Evolutionary conservation across 805 yeast species (phyloP).

Genomic region (Yarrowia yakushimensis): DNA sequence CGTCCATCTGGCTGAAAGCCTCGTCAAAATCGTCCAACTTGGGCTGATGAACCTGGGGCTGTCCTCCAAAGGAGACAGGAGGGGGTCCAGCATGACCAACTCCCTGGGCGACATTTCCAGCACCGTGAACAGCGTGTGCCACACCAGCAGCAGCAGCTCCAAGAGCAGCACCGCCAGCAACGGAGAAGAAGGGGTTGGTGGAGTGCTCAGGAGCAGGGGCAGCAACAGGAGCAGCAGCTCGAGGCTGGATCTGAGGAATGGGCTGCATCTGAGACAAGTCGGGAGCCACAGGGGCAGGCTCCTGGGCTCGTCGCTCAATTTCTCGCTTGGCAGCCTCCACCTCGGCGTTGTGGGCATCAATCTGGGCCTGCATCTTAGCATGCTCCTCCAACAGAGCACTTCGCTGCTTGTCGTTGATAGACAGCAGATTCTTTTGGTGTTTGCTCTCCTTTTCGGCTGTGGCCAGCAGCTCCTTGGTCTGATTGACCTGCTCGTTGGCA

Average conservation of each 20-base stretch:
- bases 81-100: slow-evolving; percentile 31
- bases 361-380: slow-evolving; percentile 44
- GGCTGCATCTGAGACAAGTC: slow-evolving; percentile 1
- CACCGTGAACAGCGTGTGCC: slow-evolving; percentile 29
- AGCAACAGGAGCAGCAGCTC: no score
- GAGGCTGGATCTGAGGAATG: slow-evolving; percentile 30
- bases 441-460: slow-evolving; percentile 52
- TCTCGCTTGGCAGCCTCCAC: slow-evolving; percentile 43
- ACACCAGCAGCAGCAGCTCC: slow-evolving; percentile 28
- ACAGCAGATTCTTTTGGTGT: slow-evolving; percentile 58
- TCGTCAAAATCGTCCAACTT: slow-evolving; percentile 30
- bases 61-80: slow-evolving; percentile 26
- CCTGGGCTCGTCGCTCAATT: slow-evolving; percentile 42
- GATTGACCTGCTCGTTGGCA: slow-evolving; percentile 63
- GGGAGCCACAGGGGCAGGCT: slow-evolving; percentile 29
- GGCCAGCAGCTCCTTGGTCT: slow-evolving; percentile 55
- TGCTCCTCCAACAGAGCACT: slow-evolving; percentile 56
- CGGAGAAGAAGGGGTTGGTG: slow-evolving; percentile 21
- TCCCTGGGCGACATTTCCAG: neutral
- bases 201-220: slow-evolving; percentile 26
- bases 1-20: slow-evolving; percentile 30
- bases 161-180: slow-evolving; percentile 26
- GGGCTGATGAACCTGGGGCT: neutral
- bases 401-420: slow-evolving; percentile 67
- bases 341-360: slow-evolving; percentile 31